phyloP scores from a whole-genome alignment of 768 basidiomycete species.

The Saitozyma podzolica region DNA sequence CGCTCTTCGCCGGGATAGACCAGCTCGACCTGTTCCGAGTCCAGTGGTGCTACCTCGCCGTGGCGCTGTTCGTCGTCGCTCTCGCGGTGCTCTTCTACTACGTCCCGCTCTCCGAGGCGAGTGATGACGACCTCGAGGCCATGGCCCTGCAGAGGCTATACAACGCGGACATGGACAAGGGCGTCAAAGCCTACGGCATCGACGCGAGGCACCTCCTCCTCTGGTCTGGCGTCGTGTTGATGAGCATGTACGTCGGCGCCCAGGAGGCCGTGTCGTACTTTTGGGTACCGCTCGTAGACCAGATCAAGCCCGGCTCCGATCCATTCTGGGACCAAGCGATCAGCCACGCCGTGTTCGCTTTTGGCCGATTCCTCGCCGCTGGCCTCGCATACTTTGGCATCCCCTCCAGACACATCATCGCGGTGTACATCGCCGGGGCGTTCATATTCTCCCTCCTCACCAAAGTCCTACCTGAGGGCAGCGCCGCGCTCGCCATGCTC shows the following conservation, averaged over 20 bases:
- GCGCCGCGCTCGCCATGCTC: slow-evolving; percentile 24
- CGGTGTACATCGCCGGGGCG: slow-evolving; percentile 30
- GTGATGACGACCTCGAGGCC: slow-evolving; percentile 41
- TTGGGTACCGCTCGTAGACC: slow-evolving; percentile 17
- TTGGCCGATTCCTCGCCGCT: slow-evolving; percentile 41
- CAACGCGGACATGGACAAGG: slow-evolving; percentile 24
- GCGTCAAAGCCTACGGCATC: slow-evolving; percentile 18
- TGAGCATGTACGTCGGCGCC: slow-evolving; percentile 40
- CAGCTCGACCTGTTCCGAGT: slow-evolving; percentile 39
- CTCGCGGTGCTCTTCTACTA: slow-evolving; percentile 49
- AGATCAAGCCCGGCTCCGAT: slow-evolving; percentile 23
- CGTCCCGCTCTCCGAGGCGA: slow-evolving; percentile 42
- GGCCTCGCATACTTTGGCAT: slow-evolving; percentile 34
- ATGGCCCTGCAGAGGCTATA: slow-evolving; percentile 25
- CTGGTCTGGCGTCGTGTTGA: slow-evolving; percentile 24
- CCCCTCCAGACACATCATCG: slow-evolving; percentile 37
- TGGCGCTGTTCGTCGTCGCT: slow-evolving; percentile 44
- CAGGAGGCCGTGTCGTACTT: slow-evolving; percentile 43
- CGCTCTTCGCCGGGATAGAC: slow-evolving; percentile 28
- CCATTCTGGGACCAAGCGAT: slow-evolving; percentile 26
- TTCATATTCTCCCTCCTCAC: slow-evolving; percentile 32
- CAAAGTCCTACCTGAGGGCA: slow-evolving; percentile 23
- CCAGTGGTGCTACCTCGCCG: slow-evolving; percentile 51
- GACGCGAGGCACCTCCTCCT: slow-evolving; percentile 20
- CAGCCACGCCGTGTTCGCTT: slow-evolving; percentile 35